These are phyloP conservation scores for Cyberlindnera japonica DNA, from an alignment of 805 yeast genomes.

Conservation along the genomic window DNA sequence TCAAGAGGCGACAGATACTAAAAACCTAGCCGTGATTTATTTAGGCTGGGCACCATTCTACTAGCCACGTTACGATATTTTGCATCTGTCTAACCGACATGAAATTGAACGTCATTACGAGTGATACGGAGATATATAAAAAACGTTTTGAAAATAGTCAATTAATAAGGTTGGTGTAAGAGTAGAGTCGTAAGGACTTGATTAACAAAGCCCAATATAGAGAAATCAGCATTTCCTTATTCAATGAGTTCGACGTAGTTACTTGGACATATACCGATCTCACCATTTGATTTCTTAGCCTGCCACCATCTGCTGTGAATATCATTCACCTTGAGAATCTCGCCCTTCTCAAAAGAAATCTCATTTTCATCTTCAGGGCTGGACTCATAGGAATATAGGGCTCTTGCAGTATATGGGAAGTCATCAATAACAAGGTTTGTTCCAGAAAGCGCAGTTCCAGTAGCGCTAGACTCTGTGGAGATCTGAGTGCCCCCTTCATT, in stretches of 20 bases:
- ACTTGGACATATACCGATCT: conserved; percentile 94
- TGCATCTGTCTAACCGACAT: too few species aligned
- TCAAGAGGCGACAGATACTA: conserved; percentile 64
- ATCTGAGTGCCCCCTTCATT: conserved; percentile 20
- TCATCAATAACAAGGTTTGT: conserved; percentile 34
- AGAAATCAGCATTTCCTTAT: conserved; percentile 6
- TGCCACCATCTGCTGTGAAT: conserved; percentile 99
- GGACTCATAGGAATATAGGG: conserved; percentile 82
- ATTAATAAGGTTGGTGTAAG: neutral
- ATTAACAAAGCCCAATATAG: too few species aligned
- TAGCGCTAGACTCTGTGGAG: conserved; percentile 10
- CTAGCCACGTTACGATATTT: conserved; percentile 27
- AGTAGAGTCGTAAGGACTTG: neutral
- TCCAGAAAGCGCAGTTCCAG: conserved; percentile 12
- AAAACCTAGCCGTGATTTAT: conserved; percentile 69
- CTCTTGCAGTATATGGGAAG: conserved; percentile 83
- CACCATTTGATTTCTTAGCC: conserved; percentile 84
- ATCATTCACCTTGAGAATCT: conserved; percentile 86
- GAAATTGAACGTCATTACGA: too few species aligned
- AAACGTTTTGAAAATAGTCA: neutral
- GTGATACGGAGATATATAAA: neutral
- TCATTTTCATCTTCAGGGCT: conserved; percentile 92
- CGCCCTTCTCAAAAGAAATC: conserved; percentile 86
- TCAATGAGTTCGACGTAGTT: conserved; percentile 80
- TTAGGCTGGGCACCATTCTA: conserved; percentile 84